Evolutionary conservation across 73 alveolate species (phyloP), one percentile per base, ranked within the genome.

Genomic region (Strombidium stylifer): DNA sequence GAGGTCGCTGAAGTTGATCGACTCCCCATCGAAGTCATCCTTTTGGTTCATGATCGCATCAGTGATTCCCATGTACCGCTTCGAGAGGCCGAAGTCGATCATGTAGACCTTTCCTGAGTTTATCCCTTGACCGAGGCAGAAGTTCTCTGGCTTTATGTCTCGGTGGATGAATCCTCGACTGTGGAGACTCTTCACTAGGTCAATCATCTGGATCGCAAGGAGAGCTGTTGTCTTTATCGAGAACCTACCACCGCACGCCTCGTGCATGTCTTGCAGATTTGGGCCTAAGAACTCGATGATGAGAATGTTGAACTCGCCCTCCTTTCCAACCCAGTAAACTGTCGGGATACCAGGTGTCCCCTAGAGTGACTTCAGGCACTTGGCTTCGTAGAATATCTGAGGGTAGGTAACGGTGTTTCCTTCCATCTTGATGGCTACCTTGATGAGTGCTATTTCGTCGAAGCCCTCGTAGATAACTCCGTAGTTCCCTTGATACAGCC

Each of bases 141-240:
- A 82, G 54, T 87, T 87, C 47, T 87, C 96, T 0, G 96, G 96
- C 44, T 74, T 82, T 52, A 87, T 69, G 51, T 87, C 92, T 42
- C 96, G 23, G 41, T 87, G 96, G 21, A 82, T 71, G 62, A 64
- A 87, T 37, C 82, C 89, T 52, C 76, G 70, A 45, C 66, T 83
- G 54, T 87, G 96, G 4, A 87, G 39, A 4, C 83, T 53, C 16
- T 68, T 36, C 53, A 87, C 66, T 37, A 93, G 69, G 30, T 86
- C 72, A 25, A 85, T 39, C 36, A 80, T 48, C 56, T 85, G 90
- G 41, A 65, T 48, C 49, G 58, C 49, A 26, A 85, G 27, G 57
- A 80, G 30, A 52, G 71, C 58, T 18, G 92, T 21, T 0, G 86
- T 56, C 52, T 85, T 80, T 46, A 85, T 55, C 18, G 92, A 71